A percentile compares a stretch with the other conserved stretches of the same genome.
phyloP scores from a whole-genome alignment of 164 flowering plant genomes.

The Paratinospora sagittata region DNA sequence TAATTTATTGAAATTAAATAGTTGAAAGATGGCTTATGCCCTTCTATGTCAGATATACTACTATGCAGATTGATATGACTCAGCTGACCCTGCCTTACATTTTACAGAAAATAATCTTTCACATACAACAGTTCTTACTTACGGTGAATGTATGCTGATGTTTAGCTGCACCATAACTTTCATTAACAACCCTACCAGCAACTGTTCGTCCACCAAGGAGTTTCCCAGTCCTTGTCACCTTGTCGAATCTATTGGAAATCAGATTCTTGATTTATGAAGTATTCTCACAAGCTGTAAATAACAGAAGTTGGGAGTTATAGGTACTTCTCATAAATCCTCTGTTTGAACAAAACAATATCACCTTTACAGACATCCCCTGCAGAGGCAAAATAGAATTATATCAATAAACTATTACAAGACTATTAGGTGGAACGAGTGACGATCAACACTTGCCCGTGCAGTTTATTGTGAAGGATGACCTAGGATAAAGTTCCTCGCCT shows the following conservation, averaged over 20 bases:
- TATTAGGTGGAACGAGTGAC: background rate
- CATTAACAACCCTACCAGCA: slow-evolving; percentile 58
- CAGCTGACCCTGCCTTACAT: too few relatives aligned
- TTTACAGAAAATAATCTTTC: too few relatives aligned
- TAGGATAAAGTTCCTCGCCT: slow-evolving; percentile 48
- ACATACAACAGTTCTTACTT: slow-evolving; percentile 24
- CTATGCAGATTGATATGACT: too few relatives aligned
- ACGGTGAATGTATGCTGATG: slow-evolving; percentile 81
- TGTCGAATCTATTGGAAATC: slow-evolving; percentile 34
- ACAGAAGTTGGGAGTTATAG: slow-evolving; percentile 1
- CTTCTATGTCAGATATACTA: background rate
- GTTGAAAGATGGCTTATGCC: background rate
- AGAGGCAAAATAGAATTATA: slow-evolving; percentile 1
- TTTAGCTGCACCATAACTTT: slow-evolving; percentile 67
- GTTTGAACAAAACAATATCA: slow-evolving; percentile 54
- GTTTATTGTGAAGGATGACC: slow-evolving; percentile 44
- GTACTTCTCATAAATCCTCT: slow-evolving; percentile 54
- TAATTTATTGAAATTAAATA: background rate
- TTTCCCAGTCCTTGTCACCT: slow-evolving; percentile 33
- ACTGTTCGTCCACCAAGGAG: slow-evolving; percentile 45
- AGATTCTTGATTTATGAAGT: background rate
- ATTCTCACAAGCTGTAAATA: background rate
- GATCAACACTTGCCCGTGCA: slow-evolving; percentile 43
- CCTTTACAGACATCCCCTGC: slow-evolving; percentile 75
- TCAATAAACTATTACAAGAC: background rate